Percentiles rank a stretch among this genome's conserved stretches.
These are phyloP conservation scores for Bertia moriformis DNA, from an alignment of 2,329 filamentous ascomycete species.

Conservation along the genomic window DNA sequence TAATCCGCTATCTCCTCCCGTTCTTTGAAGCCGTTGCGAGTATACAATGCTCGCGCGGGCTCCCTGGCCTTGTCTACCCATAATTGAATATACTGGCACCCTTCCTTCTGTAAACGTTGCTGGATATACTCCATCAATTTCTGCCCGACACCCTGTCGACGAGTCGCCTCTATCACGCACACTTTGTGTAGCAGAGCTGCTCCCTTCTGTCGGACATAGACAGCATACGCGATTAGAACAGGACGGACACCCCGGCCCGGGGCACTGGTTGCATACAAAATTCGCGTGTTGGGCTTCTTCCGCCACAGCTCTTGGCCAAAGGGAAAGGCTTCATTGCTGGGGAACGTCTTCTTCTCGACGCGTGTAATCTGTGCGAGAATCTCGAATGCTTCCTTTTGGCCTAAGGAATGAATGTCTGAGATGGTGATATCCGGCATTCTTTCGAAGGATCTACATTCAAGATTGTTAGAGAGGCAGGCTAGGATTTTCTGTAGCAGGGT, in stretches of 20 bases:
- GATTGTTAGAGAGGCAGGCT: neutral
- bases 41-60: neutral
- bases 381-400: neutral
- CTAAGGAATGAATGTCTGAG: slow-evolving; percentile 1
- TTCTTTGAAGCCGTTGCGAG: neutral
- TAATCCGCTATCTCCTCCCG: neutral
- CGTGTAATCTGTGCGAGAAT: slow-evolving; percentile 1
- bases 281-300: slow-evolving; percentile 1
- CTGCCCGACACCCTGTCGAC: neutral
- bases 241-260: neutral
- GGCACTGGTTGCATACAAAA: neutral
- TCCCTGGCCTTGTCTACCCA: slow-evolving; percentile 1
- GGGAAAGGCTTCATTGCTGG: neutral
- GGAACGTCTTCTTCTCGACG: slow-evolving; percentile 1
- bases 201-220: neutral
- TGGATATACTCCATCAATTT: neutral
- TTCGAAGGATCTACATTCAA: neutral
- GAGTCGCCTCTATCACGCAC: neutral
- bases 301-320: neutral
- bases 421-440: neutral
- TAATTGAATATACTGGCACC: neutral
- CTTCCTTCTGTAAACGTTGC: neutral
- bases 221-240: neutral
- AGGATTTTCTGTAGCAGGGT: too few relatives aligned
- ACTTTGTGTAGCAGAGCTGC: neutral